A percentile compares a stretch with the other conserved stretches of the same genome.
phyloP scores from a whole-genome alignment of 1,284 basidiomycete species.

The Taiwanofungus camphoratus region DNA sequence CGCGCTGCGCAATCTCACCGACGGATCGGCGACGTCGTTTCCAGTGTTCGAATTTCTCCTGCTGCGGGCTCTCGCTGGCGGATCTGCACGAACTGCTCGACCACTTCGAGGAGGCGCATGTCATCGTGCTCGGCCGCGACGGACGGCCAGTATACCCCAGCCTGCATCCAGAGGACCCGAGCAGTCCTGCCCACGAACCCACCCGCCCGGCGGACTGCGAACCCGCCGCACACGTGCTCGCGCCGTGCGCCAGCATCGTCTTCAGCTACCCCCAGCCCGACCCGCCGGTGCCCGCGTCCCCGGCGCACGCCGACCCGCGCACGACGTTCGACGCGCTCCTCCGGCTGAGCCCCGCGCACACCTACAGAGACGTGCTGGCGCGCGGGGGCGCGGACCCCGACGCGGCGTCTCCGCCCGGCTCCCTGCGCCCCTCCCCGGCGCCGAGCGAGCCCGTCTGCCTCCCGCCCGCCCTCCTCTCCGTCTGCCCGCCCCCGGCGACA shows the following conservation, averaged over 20 bases:
- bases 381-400: constrained; percentile 11
- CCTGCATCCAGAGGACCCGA: constrained; percentile 3
- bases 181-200: constrained; percentile 7
- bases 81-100: constrained; percentile 66
- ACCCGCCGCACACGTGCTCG: constrained; percentile 10
- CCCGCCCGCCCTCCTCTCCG: constrained; percentile 24
- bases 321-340: constrained; percentile 5
- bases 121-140: constrained; percentile 34
- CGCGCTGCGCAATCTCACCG: neutral
- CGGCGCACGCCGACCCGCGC: constrained; percentile 7
- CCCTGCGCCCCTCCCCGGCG: constrained; percentile 16
- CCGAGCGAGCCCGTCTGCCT: constrained; percentile 21
- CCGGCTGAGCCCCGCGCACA: constrained; percentile 5
- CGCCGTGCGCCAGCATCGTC: constrained; percentile 21
- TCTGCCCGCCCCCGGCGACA: constrained; percentile 13
- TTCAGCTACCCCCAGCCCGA: constrained; percentile 30
- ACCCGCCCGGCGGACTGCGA: constrained; percentile 12
- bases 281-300: constrained; percentile 16
- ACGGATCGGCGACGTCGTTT: neutral
- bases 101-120: constrained; percentile 60
- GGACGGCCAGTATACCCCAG: constrained; percentile 24
- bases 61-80: constrained; percentile 52
- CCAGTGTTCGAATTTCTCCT: constrained; percentile 60
- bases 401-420: constrained; percentile 13
- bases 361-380: constrained; percentile 10